These are phyloP conservation scores for Spergularia marina DNA, from an alignment of 148 eudicot genomes.

Conservation along the genomic window DNA sequence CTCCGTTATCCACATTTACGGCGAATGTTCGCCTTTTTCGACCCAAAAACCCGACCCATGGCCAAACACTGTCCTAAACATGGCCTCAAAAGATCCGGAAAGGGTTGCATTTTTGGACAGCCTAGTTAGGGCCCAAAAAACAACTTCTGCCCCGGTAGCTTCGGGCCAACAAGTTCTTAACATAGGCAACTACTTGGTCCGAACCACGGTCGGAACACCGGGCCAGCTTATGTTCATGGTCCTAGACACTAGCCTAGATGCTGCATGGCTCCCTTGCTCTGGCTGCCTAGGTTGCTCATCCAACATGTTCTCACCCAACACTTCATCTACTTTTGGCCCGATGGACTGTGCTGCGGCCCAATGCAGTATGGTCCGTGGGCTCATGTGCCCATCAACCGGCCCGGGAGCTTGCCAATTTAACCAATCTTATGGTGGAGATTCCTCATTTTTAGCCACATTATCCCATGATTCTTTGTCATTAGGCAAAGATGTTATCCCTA, in stretches of 20 bases:
- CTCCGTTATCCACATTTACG: conserved; percentile 61
- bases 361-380: conserved; percentile 56
- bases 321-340: conserved; percentile 52
- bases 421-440: conserved; percentile 82
- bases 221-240: conserved; percentile 89
- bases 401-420: conserved; percentile 52
- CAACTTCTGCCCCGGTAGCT: conserved; percentile 57
- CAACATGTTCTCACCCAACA: conserved; percentile 44
- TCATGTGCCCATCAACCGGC: conserved; percentile 48
- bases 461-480: conserved; percentile 57
- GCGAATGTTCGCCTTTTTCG: conserved; percentile 77
- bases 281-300: conserved; percentile 70
- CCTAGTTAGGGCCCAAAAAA: conserved; percentile 41
- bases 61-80: conserved; percentile 51
- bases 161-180: conserved; percentile 76
- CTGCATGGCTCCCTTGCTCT: conserved; percentile 74
- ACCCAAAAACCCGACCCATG: conserved; percentile 48
- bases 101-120: conserved; percentile 64
- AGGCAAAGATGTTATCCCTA: conserved; percentile 43
- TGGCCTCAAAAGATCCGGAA: conserved; percentile 76
- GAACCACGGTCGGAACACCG: conserved; percentile 69
- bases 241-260: conserved; percentile 66
- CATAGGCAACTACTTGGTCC: conserved; percentile 72
- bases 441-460: conserved; percentile 57
- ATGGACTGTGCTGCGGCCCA: conserved; percentile 57